Base-by-base conservation (phyloP, 257 asterid species). In the Perilla frutescens region DNA sequence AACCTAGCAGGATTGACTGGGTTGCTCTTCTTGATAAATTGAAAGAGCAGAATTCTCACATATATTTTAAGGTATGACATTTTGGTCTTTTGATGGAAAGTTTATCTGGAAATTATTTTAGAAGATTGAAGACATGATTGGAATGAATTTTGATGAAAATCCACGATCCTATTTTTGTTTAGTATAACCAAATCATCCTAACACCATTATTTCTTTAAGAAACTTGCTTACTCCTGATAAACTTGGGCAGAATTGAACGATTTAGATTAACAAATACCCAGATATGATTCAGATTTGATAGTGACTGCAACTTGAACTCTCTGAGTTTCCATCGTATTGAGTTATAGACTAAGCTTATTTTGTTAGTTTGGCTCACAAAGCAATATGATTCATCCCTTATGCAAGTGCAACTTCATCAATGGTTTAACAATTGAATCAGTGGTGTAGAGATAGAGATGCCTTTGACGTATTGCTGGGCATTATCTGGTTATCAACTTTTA, bases 1-100 rank as follows among this genome's bases (percentile, higher is more conserved):
- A 90, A 71, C 98, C 99, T 67, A 86, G 86, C 78, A 84, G 92
- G 88, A 70, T 83, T 72, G 98, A 90, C 81, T 94, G 99, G 99
- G 80, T 84, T 50, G 70, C 74, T 67, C 79, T 94, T 76, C 98
- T 91, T 57, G 96, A 87, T 76, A 82, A 69, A 81, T 54, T 87
- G 84, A 84, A 84, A 60, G 84, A 81, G 62, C 81, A 64, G 29
- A 83, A 82, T 81, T 31, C 82, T 20, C 41, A 49, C 40, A 73
- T 83, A 15, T 83, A 86, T 85, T 74, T 87, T 36, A 90, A 88
- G 99, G 99, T 93, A 79, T 54, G 68, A 14, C 31, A 45, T 45
- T 62, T 57, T 37, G 4, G 63, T 75, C 61, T 74, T 58, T 54
- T 50, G 50, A 62, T 56, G 34, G 51, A 68, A 51, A n/a, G 69